Base-by-base conservation (phyloP, 2,329 filamentous ascomycete genomes). In the Clarireedia paspali region DNA sequence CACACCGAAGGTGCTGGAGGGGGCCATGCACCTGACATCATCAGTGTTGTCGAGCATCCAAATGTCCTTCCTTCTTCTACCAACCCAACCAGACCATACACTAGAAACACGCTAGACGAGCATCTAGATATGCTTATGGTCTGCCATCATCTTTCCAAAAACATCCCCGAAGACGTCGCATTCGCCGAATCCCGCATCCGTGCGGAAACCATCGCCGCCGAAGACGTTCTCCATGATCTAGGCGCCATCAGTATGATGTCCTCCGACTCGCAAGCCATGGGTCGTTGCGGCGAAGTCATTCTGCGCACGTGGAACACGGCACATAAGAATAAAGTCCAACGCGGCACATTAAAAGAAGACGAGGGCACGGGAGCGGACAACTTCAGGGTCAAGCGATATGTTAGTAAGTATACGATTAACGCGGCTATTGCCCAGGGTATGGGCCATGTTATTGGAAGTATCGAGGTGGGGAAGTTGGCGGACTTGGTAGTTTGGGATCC, bases 71-170 rank as follows among this genome's bases (percentile, higher is more conserved):
- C 92, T 0, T 90, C 86, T 5, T 92, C 87, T 47, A 97, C 92
- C 0, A 97, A 96, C 70, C 92, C 92, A 0, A 97, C 92, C 1
- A 79, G 91, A 2, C 92, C 92, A 0, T 96, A 85, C 72, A 97
- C 92, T 1, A 78, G 80, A 62, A 96, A 97, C 75, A 97, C 92
- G 0, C 80, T 97, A 0, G 92, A 96, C 68, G 92, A 97, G 72
- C 92, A 97, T 73, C 81, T 96, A 14, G 92, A 97, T 74, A 97
- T 97, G 92, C 76, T 96, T 47, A 96, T 96, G 92, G 90, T 96
- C 39, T 97, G 92, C 76, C 92, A 97, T 71, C 92, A 97, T 68
- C 77, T 97, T 9, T 91, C 85, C 52, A 89, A 89, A 71, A 85
- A 96, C 72, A 96, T 96, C 58, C 89, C 91, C 57, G 92, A 97